These are phyloP conservation scores for Aspergillus neoniger DNA, from an alignment of 2,329 filamentous ascomycete genomes.

Conservation along the genomic window DNA sequence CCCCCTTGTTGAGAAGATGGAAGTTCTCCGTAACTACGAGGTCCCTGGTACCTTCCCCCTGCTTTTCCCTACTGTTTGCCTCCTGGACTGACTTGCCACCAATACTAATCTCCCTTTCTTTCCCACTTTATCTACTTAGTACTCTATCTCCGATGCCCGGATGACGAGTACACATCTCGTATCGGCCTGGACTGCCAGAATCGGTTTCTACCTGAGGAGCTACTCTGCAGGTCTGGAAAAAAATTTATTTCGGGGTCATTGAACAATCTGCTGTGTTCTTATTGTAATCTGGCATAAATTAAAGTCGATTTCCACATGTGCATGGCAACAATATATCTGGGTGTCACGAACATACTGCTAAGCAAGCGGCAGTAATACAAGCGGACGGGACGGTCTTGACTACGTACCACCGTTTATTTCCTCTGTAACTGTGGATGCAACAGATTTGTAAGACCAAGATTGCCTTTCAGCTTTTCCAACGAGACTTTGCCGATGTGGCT, in stretches of 20 bases:
- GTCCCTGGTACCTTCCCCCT: not conserved
- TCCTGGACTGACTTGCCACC: no score
- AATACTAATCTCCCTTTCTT: no score
- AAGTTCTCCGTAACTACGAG: no score
- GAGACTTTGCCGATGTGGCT: conserved; percentile 11
- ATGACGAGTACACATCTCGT: not conserved
- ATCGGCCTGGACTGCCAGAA: conserved; percentile 1
- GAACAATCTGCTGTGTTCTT: no score
- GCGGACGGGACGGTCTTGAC: not conserved
- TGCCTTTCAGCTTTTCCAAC: not conserved
- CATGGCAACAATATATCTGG: no score
- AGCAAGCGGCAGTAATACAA: not conserved
- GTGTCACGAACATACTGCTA: no score
- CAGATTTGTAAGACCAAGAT: not conserved
- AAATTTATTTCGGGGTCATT: not conserved
- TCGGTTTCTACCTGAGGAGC: not conserved
- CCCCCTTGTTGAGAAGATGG: not conserved
- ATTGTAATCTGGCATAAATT: no score
- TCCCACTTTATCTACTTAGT: not conserved
- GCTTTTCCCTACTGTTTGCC: not conserved
- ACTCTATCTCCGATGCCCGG: not conserved
- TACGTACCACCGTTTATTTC: not conserved
- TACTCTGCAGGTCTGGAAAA: not conserved
- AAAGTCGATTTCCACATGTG: no score
- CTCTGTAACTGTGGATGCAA: conserved; percentile 2